Conservation (phyloP, 140 eudicot genomes). For the Stevia rebaudiana region DNA sequence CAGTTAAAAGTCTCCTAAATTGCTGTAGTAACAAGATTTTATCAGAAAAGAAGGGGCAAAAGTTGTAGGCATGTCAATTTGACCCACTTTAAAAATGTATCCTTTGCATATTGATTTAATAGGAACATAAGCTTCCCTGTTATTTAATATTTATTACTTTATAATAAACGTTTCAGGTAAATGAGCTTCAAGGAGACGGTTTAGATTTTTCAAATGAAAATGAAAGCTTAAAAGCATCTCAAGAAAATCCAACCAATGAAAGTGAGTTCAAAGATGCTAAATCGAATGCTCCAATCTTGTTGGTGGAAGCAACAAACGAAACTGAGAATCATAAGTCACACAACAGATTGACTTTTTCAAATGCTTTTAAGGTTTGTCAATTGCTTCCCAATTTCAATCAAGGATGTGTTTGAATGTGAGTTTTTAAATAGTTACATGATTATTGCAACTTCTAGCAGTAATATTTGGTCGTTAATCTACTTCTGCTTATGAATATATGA, state of each 20-base stretch:
- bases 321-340: conserved; percentile 11
- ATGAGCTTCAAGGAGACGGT: conserved; percentile 25
- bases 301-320: conserved; percentile 23
- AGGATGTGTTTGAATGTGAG: background rate
- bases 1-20: background rate
- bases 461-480: background rate
- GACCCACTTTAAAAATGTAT: background rate
- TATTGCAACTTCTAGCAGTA: conserved; percentile 1
- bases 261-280: conserved; percentile 19
- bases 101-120: background rate
- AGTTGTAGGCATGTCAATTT: background rate
- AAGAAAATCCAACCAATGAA: conserved; percentile 17
- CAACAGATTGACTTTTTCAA: background rate
- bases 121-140: background rate
- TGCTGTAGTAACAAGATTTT: background rate
- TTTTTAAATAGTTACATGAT: background rate
- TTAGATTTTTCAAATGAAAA: conserved; percentile 16
- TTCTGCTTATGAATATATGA: conserved; percentile 9
- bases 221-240: conserved; percentile 22
- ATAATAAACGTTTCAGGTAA: conserved; percentile 33
- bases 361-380: conserved; percentile 25
- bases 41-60: background rate
- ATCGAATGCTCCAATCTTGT: conserved; percentile 20
- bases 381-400: background rate
- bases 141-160: background rate